Evolutionary conservation across 768 basidiomycete species (phyloP), one percentile per base, ranked within the genome.

Genomic region (Piloderma croceum): DNA sequence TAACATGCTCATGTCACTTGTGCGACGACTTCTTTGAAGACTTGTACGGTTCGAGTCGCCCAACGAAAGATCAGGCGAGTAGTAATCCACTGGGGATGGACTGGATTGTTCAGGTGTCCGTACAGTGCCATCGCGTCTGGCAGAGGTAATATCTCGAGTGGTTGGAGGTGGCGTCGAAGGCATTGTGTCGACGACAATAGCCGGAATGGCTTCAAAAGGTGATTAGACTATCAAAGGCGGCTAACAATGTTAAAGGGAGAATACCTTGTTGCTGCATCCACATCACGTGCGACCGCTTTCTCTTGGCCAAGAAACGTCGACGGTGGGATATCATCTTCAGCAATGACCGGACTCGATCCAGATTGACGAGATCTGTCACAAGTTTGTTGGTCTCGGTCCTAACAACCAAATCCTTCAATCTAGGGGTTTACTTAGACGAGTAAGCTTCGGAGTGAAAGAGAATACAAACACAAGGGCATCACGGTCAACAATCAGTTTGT

Each of bases 401-500:
- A 15, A 70, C 68, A 10, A 90, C 77, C 2, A 91, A 72, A 43
- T 96, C 92, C 45, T 89, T 82, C 41, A 94, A 58, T 24, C 92
- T 96, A 47, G 2, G 18, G 7, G 34, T 43, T 33, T 7, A 39
- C 18, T 25, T 19, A 25, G 40, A 11, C 33, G 19, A 36, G 19
- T 34, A 38, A 46, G 41, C 33, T 37, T 31, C 22, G 10, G 6
- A 11, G 21, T 7, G 24, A 17, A 29, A 20, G 27, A 29, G 21
- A 15, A 24, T 11, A 76, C 89, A 57, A 59, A 94, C 93, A 81
- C 75, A 19, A 98, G 65, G 11, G 93, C 93, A 22, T 90, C 86
- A 20, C 77, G 77, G 61, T 96, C 91, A 36, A 89, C 76, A 47
- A 97, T 90, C 38, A 98, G 65, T 59, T 89, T 92, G 65, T 97